A percentile compares a stretch with the other conserved stretches of the same genome.
These are phyloP conservation scores for Dendrocalamus sinicus DNA, from an alignment of 176 grass and related monocot species.

Conservation along the genomic window DNA sequence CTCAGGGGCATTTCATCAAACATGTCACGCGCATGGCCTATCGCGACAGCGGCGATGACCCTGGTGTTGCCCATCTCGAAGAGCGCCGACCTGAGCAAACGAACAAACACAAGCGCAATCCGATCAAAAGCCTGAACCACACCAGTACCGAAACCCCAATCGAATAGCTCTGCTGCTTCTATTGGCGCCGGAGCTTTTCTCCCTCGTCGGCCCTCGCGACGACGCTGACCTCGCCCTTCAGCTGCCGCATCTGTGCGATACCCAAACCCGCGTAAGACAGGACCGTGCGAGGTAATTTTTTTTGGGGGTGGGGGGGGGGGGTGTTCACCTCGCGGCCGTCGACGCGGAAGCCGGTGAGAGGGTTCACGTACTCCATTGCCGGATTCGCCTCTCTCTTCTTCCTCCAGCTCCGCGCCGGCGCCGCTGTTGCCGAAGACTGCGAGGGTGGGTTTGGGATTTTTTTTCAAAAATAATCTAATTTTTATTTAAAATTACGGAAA, in stretches of 20 bases:
- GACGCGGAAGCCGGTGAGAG: conserved; percentile 83
- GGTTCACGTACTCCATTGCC: conserved; percentile 73
- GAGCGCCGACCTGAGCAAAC: conserved; percentile 67
- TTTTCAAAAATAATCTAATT: too few relatives aligned
- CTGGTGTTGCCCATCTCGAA: conserved; percentile 99
- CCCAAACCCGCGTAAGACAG: conserved; percentile 3
- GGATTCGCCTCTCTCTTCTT: background rate
- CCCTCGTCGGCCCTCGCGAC: conserved; percentile 79
- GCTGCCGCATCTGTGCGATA: conserved; percentile 79
- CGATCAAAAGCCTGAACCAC: conserved; percentile 24
- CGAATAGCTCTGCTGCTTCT: background rate
- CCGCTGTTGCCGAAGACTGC: background rate
- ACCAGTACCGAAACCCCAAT: conserved; percentile 1
- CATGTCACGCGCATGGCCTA: background rate
- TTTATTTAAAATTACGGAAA: too few relatives aligned
- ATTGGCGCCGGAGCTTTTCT: background rate
- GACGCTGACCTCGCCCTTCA: conserved; percentile 78
- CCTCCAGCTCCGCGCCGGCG: background rate
- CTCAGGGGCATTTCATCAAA: conserved; percentile 28
- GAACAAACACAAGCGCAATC: background rate
- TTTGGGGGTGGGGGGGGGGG: background rate
- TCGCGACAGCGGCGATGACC: conserved; percentile 69
- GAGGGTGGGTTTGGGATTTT: background rate
- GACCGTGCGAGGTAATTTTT: background rate
- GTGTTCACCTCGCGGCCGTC: conserved; percentile 72